A percentile compares a stretch with the other conserved stretches of the same genome.
These are phyloP conservation scores for Prunus salicina DNA, from an alignment of 306 rosid species.

Conservation along the genomic window DNA sequence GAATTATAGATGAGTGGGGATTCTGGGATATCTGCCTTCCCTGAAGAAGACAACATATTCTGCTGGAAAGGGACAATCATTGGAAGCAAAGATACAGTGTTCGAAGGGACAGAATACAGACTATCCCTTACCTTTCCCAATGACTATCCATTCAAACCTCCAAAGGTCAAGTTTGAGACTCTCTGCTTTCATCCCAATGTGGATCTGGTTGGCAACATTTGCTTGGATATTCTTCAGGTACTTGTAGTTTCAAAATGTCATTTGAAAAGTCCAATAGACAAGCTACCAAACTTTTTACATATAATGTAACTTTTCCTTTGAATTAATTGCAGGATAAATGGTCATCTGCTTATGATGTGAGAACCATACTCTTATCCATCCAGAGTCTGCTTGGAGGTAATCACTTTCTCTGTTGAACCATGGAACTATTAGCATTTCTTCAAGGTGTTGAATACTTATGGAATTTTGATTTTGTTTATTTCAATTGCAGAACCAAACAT, in stretches of 20 bases:
- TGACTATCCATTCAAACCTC: conserved; percentile 93
- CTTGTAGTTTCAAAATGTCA: background rate
- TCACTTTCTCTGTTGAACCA: background rate
- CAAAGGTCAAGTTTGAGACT: conserved; percentile 89
- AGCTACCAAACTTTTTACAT: background rate
- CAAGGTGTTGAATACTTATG: background rate
- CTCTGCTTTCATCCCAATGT: conserved; percentile 91
- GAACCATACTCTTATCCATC: conserved; percentile 68
- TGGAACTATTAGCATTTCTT: background rate
- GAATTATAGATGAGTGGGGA: conserved; percentile 83
- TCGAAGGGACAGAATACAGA: conserved; percentile 86
- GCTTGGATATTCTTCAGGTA: conserved; percentile 99
- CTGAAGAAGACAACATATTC: conserved; percentile 92
- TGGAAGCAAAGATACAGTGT: conserved; percentile 93
- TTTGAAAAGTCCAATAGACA: background rate
- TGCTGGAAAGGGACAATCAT: conserved; percentile 94
- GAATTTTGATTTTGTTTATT: background rate
- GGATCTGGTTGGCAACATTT: conserved; percentile 75
- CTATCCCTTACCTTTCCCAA: conserved; percentile 73
- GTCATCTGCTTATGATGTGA: conserved; percentile 89
- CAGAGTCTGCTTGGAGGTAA: conserved; percentile 94
- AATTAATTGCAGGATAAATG: conserved; percentile 57
- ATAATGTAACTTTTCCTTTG: background rate
- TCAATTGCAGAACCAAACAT: conserved; percentile 68
- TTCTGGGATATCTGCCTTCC: conserved; percentile 85